Evolutionary conservation across 768 basidiomycete genomes (phyloP).

Genomic region (Collybia sordida): DNA sequence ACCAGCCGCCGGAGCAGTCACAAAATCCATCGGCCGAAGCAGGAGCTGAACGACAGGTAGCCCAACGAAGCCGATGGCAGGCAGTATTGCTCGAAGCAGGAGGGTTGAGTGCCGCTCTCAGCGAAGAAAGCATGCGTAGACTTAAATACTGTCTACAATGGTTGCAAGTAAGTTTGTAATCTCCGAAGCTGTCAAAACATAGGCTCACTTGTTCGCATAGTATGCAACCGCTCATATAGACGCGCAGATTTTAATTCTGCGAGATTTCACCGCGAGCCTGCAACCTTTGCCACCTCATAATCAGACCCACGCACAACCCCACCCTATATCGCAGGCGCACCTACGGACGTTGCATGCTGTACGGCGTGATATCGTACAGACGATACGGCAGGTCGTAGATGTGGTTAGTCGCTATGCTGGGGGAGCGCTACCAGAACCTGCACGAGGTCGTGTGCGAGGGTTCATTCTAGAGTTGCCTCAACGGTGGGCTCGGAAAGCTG

Average conservation of each 20-base stretch:
- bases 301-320: constrained; percentile 23
- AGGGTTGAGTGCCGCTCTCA: constrained; percentile 83
- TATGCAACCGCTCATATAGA: constrained; percentile 89
- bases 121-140: constrained; percentile 87
- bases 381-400: constrained; percentile 86
- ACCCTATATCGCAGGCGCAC: constrained; percentile 41
- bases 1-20: constrained; percentile 1
- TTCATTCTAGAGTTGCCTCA: constrained; percentile 82
- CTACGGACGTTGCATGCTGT: constrained; percentile 71
- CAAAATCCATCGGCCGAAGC: background rate
- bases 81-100: constrained; percentile 83
- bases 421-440: constrained; percentile 83
- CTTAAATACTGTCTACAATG: constrained; percentile 86
- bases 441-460: constrained; percentile 66
- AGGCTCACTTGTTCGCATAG: constrained; percentile 33
- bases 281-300: constrained; percentile 46
- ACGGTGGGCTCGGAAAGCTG: constrained; percentile 64
- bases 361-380: constrained; percentile 82
- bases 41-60: constrained; percentile 51
- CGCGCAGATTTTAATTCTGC: constrained; percentile 79
- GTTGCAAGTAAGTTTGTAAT: constrained; percentile 62
- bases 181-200: background rate
- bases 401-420: constrained; percentile 86
- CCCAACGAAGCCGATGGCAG: constrained; percentile 82
- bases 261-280: constrained; percentile 77